Conservation (phyloP, 2,329 filamentous ascomycete species). For the Aspergillus intermedius region DNA sequence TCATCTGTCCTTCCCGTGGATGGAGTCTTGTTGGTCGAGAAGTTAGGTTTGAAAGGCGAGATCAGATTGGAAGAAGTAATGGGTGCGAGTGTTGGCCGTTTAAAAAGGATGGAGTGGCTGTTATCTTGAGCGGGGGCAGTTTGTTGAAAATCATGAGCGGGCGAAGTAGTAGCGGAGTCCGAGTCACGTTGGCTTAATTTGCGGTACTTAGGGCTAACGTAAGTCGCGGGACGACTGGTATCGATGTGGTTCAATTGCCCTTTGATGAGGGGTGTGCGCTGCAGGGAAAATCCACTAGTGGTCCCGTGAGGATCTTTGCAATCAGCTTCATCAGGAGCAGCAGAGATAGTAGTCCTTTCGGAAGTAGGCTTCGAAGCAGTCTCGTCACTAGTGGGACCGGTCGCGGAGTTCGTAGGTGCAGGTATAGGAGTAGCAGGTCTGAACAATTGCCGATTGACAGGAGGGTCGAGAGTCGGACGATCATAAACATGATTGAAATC, state of each 20-base stretch:
- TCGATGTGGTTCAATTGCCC: background rate
- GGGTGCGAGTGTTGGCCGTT: background rate
- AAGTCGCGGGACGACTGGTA: background rate
- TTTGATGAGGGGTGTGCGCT: background rate
- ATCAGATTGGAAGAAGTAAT: background rate
- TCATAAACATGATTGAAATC: background rate
- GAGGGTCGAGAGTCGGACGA: background rate
- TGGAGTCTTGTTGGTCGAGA: background rate
- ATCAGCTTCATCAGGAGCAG: background rate
- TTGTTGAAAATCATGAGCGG: background rate
- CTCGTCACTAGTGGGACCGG: background rate
- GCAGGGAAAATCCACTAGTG: background rate
- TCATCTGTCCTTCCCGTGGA: background rate
- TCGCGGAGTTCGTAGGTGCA: background rate
- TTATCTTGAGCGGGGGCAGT: background rate
- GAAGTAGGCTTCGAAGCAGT: background rate
- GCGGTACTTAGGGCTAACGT: background rate
- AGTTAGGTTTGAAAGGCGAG: background rate
- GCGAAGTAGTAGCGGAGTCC: background rate
- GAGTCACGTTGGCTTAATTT: background rate
- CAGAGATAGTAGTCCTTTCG: background rate
- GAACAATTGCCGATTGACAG: background rate
- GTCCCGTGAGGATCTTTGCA: background rate
- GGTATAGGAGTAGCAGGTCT: background rate
- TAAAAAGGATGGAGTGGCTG: background rate